phyloP scores from a whole-genome alignment of 495 filamentous ascomycete species.

The Penicillium ochrochloron region DNA sequence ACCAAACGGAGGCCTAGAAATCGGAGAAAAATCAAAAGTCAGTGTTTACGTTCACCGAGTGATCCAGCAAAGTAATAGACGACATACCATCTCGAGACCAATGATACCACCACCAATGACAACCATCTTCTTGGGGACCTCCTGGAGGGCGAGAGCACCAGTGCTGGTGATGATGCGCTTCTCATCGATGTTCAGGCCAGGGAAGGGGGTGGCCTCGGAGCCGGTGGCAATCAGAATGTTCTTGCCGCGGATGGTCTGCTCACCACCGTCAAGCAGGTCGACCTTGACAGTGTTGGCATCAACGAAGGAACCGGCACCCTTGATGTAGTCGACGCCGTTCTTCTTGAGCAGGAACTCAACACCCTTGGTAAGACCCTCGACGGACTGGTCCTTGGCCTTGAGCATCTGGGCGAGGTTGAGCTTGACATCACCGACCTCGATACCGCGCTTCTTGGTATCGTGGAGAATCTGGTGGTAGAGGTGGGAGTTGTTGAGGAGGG shows the following conservation, averaged over 20 bases:
- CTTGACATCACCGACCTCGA: conserved; percentile 94
- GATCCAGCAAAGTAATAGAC: neutral
- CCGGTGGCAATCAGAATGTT: conserved; percentile 98
- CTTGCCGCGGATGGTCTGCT: conserved; percentile 82
- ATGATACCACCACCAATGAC: conserved; percentile 99
- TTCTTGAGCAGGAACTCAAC: conserved; percentile 98
- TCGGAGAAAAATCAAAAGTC: neutral
- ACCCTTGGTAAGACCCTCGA: conserved; percentile 89
- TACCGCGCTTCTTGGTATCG: conserved; percentile 96
- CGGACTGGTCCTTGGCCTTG: conserved; percentile 95
- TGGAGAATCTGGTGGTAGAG: conserved; percentile 97
- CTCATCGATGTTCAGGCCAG: conserved; percentile 94
- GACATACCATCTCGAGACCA: conserved; percentile 88
- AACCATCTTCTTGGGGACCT: conserved; percentile 96
- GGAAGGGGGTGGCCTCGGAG: conserved; percentile 92
- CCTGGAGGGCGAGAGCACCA: conserved; percentile 82
- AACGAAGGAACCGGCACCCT: conserved; percentile 84
- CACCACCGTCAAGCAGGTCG: conserved; percentile 85
- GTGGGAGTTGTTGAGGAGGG: conserved; percentile 98
- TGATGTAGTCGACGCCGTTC: conserved; percentile 96
- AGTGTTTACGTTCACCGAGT: neutral
- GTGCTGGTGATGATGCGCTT: conserved; percentile 96
- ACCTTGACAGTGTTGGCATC: conserved; percentile 93
- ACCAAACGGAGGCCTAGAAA: conserved; percentile 87
- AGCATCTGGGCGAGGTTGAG: conserved; percentile 95